Base-by-base conservation (phyloP, 1,284 basidiomycete genomes). In the Calocybe gambosa region DNA sequence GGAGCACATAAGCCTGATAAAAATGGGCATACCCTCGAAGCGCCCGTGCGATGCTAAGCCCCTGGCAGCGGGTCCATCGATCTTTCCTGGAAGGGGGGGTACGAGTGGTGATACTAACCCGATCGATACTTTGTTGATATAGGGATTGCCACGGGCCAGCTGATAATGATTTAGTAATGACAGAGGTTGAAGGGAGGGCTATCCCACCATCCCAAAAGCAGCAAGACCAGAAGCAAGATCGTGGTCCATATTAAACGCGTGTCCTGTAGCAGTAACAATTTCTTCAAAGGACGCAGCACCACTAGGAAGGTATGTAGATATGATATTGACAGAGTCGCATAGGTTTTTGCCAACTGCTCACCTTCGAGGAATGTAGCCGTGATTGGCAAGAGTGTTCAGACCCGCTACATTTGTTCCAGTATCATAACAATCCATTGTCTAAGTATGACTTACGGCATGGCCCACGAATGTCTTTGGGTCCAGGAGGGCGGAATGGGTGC, bases 321-420 rank as follows among this genome's bases (percentile, higher is more conserved):
- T 25, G 13, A 21, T 38, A 19, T 33, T 36, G 12, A 1, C n/a
- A 41, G 3, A 26, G 7, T 16, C 29, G 16, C 18, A 15, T 3
- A 12, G 13, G 25, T n/a, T n/a, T n/a, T n/a, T 23, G 7, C 5
- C 10, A 5, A 9, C 5, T 18, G 45, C 49, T 42, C 31, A 52
- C 51, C 50, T 52, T 39, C 48, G 45, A 13, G 51, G 48, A 26
- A 52, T 26, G 41, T 50, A 52, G 8, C 51, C 51, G 42, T 52
- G 51, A 39, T 52, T 52, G 10, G 51, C 51, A 26, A 52, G 28
- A 7, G 51, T 52, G 23, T 52, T 52, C 25, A 52, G 42, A 39
- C 50, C 50, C 18, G 51, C 51, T 52, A 18, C 8, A 8, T n/a
- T 42, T 18, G 29, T 20, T 42, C 3, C 33, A 10, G 16, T 1